Base-by-base conservation (phyloP, 1,139 yeast species). In the Magnusiomyces ingens region DNA sequence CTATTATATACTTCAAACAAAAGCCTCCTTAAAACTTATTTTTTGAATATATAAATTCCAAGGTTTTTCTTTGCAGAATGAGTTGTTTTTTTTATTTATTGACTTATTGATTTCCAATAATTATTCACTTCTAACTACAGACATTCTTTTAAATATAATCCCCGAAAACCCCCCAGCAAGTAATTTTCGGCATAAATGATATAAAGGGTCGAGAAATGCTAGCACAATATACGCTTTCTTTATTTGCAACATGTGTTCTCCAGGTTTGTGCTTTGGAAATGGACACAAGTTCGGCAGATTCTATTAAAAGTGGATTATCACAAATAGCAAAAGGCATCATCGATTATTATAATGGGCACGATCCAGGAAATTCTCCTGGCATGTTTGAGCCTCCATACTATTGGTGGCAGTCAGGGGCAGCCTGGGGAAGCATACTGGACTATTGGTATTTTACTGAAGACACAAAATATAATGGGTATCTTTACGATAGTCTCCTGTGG, bases 401-500 rank as follows among this genome's bases (percentile, higher is more conserved):
- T 75, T 91, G 97, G 97, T 90, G 97, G 97, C 93, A 90, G 72
- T 96, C 96, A 38, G 98, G 98, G 65, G 96, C 95, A 59, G 97
- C 95, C 3, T 88, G 90, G 88, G 95, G 96, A 3, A 77, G 87
- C 19, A 75, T 91, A 76, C 70, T 90, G 48, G 96, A 90, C 67
- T 85, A 82, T 68, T 78, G 88, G 72, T 84, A 68, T 64, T 83
- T 76, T 64, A 81, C 88, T 74, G 79, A 85, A 49, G 84, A 89
- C 66, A 82, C 80, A 62, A 81, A 93, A 0, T 85, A 78, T 63
- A 82, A 77, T 44, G 78, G 77, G 32, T 60, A 76, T 38, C 77
- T 89, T 56, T 79, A 79, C 64, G 72, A 77, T 53, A 87, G 94
- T 2, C 68, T 91, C 64, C 67, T 78, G 52, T 84, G 81, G 65